Percentiles rank a stretch among this genome's conserved stretches.
phyloP scores from a whole-genome alignment of 225 moss, liverwort and hornwort genomes.

The Marchantia paleacea region DNA sequence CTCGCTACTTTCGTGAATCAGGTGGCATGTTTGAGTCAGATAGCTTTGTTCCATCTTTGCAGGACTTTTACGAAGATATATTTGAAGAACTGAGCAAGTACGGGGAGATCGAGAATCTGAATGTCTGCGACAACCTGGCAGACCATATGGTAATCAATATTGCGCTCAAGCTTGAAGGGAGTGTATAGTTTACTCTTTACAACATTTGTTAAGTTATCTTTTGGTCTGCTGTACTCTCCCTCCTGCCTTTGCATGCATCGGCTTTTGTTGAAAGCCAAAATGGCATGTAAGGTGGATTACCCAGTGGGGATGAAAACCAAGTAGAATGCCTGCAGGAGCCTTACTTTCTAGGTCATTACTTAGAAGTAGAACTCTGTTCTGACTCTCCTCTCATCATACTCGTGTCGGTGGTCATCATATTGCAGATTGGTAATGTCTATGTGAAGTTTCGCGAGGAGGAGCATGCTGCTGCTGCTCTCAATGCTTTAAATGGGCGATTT shows the following conservation, averaged over 20 bases:
- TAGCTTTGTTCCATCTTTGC: background rate
- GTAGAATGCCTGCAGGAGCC: background rate
- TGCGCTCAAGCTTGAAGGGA: too few relatives aligned
- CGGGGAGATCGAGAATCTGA: conserved; percentile 93
- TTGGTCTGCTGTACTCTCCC: too few relatives aligned
- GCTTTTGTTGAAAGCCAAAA: too few relatives aligned
- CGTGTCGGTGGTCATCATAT: background rate
- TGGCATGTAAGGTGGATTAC: too few relatives aligned
- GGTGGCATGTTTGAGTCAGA: too few relatives aligned
- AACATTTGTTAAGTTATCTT: too few relatives aligned
- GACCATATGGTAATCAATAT: conserved; percentile 74
- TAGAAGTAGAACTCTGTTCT: background rate
- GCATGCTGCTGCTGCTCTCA: conserved; percentile 91
- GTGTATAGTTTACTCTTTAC: too few relatives aligned
- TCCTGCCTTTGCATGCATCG: too few relatives aligned
- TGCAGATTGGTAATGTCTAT: conserved; percentile 93
- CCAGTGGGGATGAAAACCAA: background rate
- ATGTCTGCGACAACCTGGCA: conserved; percentile 94
- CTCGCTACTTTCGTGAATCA: too few relatives aligned
- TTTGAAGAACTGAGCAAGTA: conserved; percentile 98
- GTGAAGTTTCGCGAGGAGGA: conserved; percentile 99
- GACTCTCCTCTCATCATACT: background rate
- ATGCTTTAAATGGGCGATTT: conserved; percentile 91
- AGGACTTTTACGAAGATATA: conserved; percentile 99
- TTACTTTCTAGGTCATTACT: background rate